Evolutionary conservation across 805 yeast genomes (phyloP), one percentile per base, ranked within the genome.

Genomic region (Lipomyces chichibuensis): DNA sequence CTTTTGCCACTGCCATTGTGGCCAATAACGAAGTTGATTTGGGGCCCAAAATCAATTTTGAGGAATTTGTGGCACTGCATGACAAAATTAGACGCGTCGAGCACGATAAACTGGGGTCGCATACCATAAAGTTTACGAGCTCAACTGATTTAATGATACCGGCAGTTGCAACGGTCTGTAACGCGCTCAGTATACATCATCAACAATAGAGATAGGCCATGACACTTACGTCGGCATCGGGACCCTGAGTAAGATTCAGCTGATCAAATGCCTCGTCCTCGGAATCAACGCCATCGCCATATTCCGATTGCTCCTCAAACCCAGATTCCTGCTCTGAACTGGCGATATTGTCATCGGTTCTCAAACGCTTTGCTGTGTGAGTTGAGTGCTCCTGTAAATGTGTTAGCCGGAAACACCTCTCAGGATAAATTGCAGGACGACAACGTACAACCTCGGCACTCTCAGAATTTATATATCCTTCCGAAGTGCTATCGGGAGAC

Each of bases 1-100:
- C 95, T 88, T 74, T 95, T 95, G 6, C 99, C 99, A 0, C 97
- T 86, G 46, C 99, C 99, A 76, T 95, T 95, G 13, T 98, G 98
- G 0, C 98, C 99, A 62, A 95, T 89, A 65, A 95, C 90, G 88
- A 95, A 86, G 75, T 95, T 95, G 75, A 95, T 81, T 1, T 88
- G 82, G 0, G 98, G 97, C 0, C 94, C 89, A 65, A 94, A 83
- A 52, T 83, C 84, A 8, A 95, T 78, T 64, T 86, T 87, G 74
- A 95, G 91, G 64, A 90, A 85, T 58, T 86, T 88, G 75, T 95
- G 99, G 71, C 96, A 92, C 97, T 69, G 43, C 2, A 20, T 5
- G 35, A 33, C 17, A 29, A 33, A 20, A 23, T 56, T 23, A 13
- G 32, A n/a, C 49, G 17, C 25, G 25, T 9, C n/a, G 32, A 29